Percentiles rank a stretch among this genome's conserved stretches.
Evolutionary conservation across 2,329 filamentous ascomycete genomes (phyloP).

Genomic region (Microascus cirrosus): DNA sequence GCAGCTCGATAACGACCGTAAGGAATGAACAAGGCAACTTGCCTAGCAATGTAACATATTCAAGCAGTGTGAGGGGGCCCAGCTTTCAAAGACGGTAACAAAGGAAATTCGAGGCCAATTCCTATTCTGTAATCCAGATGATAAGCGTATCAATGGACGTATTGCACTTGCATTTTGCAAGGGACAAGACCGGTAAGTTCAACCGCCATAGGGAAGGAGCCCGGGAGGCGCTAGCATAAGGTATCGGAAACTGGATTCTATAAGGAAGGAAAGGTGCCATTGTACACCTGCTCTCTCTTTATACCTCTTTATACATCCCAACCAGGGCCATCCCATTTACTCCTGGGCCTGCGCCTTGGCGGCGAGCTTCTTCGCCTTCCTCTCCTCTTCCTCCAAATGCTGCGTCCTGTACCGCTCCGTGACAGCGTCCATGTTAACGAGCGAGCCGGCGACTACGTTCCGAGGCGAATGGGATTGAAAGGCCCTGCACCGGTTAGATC

Average conservation of each 20-base stretch:
- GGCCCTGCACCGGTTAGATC: conserved; percentile 22
- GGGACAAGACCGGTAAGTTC: not conserved
- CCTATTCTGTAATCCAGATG: not conserved
- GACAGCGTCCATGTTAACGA: conserved; percentile 41
- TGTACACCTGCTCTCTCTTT: not conserved
- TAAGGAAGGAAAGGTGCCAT: not conserved
- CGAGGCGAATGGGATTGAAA: conserved; percentile 36
- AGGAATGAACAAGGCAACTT: not conserved
- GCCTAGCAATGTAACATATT: not conserved
- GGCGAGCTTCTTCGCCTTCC: conserved; percentile 38
- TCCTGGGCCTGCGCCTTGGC: conserved; percentile 14
- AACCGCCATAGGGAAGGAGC: not conserved
- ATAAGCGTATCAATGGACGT: not conserved
- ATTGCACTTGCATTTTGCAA: not conserved
- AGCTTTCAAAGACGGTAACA: not conserved
- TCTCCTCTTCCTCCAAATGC: conserved; percentile 42
- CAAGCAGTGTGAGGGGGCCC: not conserved
- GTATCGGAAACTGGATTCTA: not conserved
- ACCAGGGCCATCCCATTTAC: not conserved
- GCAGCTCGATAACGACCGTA: not conserved
- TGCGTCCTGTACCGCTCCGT: conserved; percentile 45
- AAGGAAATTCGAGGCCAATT: not conserved
- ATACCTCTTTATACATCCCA: not conserved
- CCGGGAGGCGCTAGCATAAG: not conserved
- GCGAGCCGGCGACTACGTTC: conserved; percentile 45